Base-by-base conservation (phyloP, 495 filamentous ascomycete species). In the Astrocystis sublimbata region DNA sequence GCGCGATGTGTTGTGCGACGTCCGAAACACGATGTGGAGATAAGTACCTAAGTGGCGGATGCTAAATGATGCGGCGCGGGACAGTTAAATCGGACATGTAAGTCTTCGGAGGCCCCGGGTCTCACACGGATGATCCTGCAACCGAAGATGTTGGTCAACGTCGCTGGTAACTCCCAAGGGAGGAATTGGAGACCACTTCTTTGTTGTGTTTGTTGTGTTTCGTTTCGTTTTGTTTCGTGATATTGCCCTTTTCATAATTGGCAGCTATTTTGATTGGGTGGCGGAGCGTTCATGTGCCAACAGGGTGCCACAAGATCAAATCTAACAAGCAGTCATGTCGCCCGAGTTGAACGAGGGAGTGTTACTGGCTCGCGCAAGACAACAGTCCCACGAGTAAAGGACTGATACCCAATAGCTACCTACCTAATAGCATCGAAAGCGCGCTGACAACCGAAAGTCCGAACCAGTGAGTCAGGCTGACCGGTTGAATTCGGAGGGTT, bases 121-220 rank as follows among this genome's bases (percentile, higher is more conserved):
- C 12, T 36, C 30, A n/a, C 15, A 38, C 24, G 33, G 2, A 33
- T 40, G n/a, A 12, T 26, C 9, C 24, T 26, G 13, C 58, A 15
- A 13, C n/a, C n/a, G n/a, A n/a, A n/a, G n/a, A 52, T 52, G 33
- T 52, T 42, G 58, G 58, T 46, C 58, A 36, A 60, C 46, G 49
- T 43, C 58, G 45, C 45, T 35, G 24, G 41, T 51, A 35, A 60
- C 19, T 50, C 46, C 41, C n/a, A 51, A 17, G 9, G 36, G 12
- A 13, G 13, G 13, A 35, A 30, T 28, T 24, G 23, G n/a, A 21
- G n/a, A 8, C 38, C 9, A 28, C 13, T 4, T 6, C 35, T 19
- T 12, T 28, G n/a, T 35, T 52, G 47, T 10, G 1, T 23, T 4
- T 23, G 23, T 33, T 9, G n/a, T n/a, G n/a, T n/a, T n/a, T n/a